Base-by-base conservation (phyloP, 2,329 filamentous ascomycete species). In the Xylariaceae sp. region DNA sequence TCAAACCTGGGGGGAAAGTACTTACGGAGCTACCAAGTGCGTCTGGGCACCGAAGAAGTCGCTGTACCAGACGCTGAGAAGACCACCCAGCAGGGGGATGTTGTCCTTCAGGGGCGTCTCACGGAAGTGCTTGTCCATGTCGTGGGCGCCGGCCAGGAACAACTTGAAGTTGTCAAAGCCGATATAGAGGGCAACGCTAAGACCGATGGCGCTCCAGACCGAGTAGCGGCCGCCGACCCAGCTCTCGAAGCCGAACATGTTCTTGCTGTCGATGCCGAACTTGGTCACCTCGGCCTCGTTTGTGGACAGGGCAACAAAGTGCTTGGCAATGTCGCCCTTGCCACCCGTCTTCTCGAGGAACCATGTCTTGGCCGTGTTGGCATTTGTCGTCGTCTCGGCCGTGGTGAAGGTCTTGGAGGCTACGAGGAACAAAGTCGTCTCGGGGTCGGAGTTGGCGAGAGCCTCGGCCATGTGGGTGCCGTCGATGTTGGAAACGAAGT, bases 371-470 rank as follows among this genome's bases (percentile, higher is more conserved):
- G 92, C 92, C 19, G 87, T 88, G 74, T 94, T 96, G 66, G 92
- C 92, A 64, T 98, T 98, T 56, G 90, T 97, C 44, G 76, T 84
- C 34, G 92, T 98, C 77, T 98, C 92, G 43, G 92, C 92, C 8
- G 92, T 98, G 48, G 92, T 98, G 69, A 98, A 98, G 48, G 92
- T 98, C 83, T 98, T 98, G 67, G 90, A 97, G 41, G 92, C 92
- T 55, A 98, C 80, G 54, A 98, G 77, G 83, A 98, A 97, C 50
- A 98, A 84, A n/a, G 92, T 96, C 33, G 90, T 96, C 73, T 98
- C 92, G 34, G 90, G 90, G 65, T 98, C 81, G 7, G 90, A 94
- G 56, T 81, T 69, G 61, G 80, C 83, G 45, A 97, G 78, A 35
- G 92, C 89, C 71, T 98, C 92, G 33, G 88, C 86, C 63, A 97